phyloP scores from a whole-genome alignment of 805 yeast genomes.

The Kuraishia molischiana region DNA sequence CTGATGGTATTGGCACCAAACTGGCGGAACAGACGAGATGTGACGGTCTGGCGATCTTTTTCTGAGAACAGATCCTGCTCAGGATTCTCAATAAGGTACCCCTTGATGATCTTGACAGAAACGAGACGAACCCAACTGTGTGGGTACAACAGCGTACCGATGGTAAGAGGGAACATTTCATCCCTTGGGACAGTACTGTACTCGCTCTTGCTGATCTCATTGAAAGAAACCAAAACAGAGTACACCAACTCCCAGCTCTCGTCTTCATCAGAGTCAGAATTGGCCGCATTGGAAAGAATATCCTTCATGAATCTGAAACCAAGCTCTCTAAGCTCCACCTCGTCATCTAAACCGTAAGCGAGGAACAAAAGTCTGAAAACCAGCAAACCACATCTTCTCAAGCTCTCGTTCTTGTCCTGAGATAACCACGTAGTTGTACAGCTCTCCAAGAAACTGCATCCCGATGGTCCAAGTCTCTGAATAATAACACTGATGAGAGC shows the following conservation, averaged over 20 bases:
- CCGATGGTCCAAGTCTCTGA: conserved; percentile 30
- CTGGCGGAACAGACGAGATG: conserved; percentile 63
- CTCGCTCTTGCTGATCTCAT: conserved; percentile 25
- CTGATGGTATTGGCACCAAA: conserved; percentile 70
- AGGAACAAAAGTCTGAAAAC: conserved; percentile 54
- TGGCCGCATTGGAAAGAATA: conserved; percentile 23
- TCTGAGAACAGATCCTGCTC: conserved; percentile 4
- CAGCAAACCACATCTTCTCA: conserved; percentile 66
- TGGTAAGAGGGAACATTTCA: conserved; percentile 39
- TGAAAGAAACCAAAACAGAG: conserved; percentile 45
- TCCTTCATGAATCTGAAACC: conserved; percentile 19
- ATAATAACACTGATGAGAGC: conserved; percentile 48
- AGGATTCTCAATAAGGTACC: background rate
- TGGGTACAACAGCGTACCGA: conserved; percentile 61
- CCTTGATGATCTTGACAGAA: conserved; percentile 13
- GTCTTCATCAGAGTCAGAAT: conserved; percentile 22
- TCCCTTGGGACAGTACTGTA: conserved; percentile 15
- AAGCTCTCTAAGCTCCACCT: conserved; percentile 27
- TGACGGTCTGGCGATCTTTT: conserved; percentile 52
- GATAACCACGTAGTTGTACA: conserved; percentile 53
- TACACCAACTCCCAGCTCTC: conserved; percentile 72
- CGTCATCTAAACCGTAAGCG: conserved; percentile 32
- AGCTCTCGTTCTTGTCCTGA: conserved; percentile 37
- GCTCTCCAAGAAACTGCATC: conserved; percentile 27
- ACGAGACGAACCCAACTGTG: conserved; percentile 85